Base-by-base conservation (phyloP, 1,284 basidiomycete genomes). In the Irpex lacteus region DNA sequence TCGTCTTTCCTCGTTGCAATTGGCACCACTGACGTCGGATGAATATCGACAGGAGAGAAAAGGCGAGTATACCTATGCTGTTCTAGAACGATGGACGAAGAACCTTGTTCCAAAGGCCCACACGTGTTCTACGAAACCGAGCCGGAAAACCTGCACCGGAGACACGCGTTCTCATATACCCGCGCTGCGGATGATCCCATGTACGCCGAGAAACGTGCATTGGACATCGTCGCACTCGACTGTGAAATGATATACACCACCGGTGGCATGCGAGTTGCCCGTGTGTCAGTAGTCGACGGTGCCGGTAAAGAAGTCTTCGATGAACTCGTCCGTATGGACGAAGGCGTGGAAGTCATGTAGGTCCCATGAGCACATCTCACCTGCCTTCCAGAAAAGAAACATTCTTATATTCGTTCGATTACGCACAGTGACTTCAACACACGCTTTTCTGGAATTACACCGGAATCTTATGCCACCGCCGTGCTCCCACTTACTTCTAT, bases 241-340 rank as follows among this genome's bases (percentile, higher is more conserved):
- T 96, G 92, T 73, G 96, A 98, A 75, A 95, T 98, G 92, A 84
- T 96, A 32, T 95, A 94, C 76, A 93, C 94, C 0, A 96, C 95
- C 0, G 91, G 90, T 4, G 96, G 96, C 0, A 86, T 94, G 81
- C 87, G 90, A 26, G 85, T 96, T 5, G 96, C 94, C 3, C 85
- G 96, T 5, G 88, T 96, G 0, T 96, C 95, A 0, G 85, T 96
- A 3, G 87, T 98, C 1, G 90, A 96, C 70, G 87, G 88, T 6
- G 75, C 82, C 0, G 95, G 94, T 0, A 77, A 79, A 19, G 79
- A 86, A 61, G 81, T 97, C 0, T 89, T 96, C 60, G 96, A 98
- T 73, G 86, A 96, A 73, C 76, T 93, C 47, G 86, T 97, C 19
- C 82, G 86, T 50, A 92, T 94, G 84, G 89, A 90, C 62, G 85